phyloP scores from a whole-genome alignment of 2,329 filamentous ascomycete genomes.

The Diaporthe velutina region DNA sequence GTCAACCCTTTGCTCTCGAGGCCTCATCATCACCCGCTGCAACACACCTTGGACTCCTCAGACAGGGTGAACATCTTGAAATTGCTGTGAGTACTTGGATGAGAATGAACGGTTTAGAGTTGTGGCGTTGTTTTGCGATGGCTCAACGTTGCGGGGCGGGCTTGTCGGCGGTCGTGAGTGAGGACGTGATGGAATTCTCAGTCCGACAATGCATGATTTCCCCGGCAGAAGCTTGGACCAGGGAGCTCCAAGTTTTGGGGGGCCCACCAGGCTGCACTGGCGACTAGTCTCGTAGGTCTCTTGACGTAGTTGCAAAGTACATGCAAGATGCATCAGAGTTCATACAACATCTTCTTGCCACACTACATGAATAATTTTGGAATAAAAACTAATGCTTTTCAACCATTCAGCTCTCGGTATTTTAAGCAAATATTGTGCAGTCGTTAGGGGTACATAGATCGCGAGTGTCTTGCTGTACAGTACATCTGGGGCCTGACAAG shows the following conservation, averaged over 20 bases:
- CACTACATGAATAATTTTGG: too few species aligned
- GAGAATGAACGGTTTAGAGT: neutral
- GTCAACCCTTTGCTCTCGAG: conserved; percentile 12
- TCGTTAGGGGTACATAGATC: too few species aligned
- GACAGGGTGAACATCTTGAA: conserved; percentile 78
- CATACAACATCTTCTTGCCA: neutral
- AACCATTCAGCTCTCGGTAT: neutral
- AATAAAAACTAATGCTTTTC: fast-evolving
- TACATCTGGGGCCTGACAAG: neutral
- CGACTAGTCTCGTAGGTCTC: neutral
- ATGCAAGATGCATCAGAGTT: too few species aligned
- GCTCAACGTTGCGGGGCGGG: neutral
- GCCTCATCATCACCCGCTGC: neutral
- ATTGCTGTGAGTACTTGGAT: neutral
- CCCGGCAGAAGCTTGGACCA: conserved; percentile 20
- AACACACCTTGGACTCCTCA: conserved; percentile 92
- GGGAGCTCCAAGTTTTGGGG: conserved; percentile 12
- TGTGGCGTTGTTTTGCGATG: neutral
- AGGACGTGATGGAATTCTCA: conserved; percentile 37
- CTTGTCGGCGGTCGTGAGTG: conserved; percentile 17
- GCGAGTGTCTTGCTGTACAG: neutral
- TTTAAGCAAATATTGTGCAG: neutral
- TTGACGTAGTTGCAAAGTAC: too few species aligned
- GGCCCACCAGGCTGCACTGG: neutral
- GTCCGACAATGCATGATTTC: conserved; percentile 2